Conservation (phyloP, 129 eudicot genomes). For the Artemisia annua region DNA sequence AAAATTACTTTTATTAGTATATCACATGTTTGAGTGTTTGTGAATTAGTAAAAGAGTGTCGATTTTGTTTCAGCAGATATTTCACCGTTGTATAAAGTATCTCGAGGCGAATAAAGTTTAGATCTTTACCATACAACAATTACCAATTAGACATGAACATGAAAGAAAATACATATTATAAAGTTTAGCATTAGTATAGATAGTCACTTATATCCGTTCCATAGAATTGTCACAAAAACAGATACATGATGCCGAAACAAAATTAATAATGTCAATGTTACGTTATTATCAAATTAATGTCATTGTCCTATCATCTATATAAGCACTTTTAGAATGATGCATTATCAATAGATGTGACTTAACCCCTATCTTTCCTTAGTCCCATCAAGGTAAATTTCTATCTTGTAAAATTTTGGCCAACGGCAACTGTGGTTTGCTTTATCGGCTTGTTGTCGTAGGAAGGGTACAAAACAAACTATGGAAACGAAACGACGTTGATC, state of each 20-base stretch:
- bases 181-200: background rate
- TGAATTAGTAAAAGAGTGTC: background rate
- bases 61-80: background rate
- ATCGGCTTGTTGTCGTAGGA: background rate
- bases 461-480: background rate
- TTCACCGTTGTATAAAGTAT: background rate
- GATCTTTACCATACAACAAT: background rate
- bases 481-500: background rate
- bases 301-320: no score
- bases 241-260: background rate
- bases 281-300: background rate
- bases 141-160: background rate
- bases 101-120: no score
- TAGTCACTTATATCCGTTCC: background rate
- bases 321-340: no score
- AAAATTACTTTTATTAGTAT: background rate
- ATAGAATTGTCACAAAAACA: background rate
- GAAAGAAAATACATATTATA: background rate
- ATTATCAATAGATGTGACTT: constrained; percentile 3
- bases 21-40: background rate
- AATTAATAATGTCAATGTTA: background rate
- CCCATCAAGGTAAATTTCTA: no score
- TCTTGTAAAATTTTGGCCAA: background rate
- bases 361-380: background rate
- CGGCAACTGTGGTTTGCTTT: background rate